phyloP scores from a whole-genome alignment of 306 rosid genomes.

The Castanopsis chinensis region DNA sequence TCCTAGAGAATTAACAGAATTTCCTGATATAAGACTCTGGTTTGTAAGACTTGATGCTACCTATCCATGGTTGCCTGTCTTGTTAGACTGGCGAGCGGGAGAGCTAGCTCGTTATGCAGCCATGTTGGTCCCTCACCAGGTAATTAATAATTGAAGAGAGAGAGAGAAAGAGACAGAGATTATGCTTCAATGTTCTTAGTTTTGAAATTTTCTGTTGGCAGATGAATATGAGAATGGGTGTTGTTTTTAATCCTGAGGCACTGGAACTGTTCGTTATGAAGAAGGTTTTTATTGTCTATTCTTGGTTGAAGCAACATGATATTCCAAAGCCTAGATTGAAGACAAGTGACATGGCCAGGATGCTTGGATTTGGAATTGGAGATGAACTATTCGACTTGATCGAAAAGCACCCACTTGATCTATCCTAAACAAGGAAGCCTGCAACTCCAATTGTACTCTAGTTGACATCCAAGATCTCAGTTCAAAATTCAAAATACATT shows the following conservation, averaged over 20 bases:
- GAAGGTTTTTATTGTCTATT: conserved; percentile 73
- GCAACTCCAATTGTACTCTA: not conserved
- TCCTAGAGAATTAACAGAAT: conserved; percentile 75
- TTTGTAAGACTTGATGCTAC: conserved; percentile 86
- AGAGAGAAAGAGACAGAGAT: not conserved
- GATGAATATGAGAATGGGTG: conserved; percentile 91
- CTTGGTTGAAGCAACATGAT: conserved; percentile 82
- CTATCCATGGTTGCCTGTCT: conserved; percentile 90
- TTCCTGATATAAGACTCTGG: conserved; percentile 85
- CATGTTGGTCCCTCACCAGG: conserved; percentile 98
- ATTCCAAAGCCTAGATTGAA: conserved; percentile 76
- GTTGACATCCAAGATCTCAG: not conserved
- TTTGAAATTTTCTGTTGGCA: conserved; percentile 31
- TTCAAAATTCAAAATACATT: not conserved
- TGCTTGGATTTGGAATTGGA: conserved; percentile 97
- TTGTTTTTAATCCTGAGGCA: conserved; percentile 93
- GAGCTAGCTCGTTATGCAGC: conserved; percentile 94
- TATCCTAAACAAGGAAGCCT: conserved; percentile 25
- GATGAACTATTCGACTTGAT: conserved; percentile 72
- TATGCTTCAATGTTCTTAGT: not conserved
- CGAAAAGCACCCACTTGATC: conserved; percentile 56
- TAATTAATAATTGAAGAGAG: conserved; percentile 17
- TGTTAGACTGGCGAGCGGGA: conserved; percentile 93
- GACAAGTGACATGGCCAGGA: conserved; percentile 85
- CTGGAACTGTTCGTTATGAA: conserved; percentile 80